Evolutionary conservation across 164 flowering plant species (phyloP).

Genomic region (Sedum album): DNA sequence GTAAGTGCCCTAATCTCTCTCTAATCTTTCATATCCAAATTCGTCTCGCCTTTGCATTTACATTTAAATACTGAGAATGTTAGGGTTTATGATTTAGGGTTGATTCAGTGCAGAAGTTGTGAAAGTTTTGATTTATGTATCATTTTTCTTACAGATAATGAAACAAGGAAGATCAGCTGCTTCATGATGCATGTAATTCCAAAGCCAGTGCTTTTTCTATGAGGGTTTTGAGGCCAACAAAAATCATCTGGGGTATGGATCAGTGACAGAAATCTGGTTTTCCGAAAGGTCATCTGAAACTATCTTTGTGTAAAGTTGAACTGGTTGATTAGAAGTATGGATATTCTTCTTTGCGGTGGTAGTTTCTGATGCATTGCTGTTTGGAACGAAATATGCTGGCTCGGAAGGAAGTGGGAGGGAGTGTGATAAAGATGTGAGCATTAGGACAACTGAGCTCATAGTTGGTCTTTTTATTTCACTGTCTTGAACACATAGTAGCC

Average conservation of each 20-base stretch:
- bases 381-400: conserved; percentile 18
- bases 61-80: no score
- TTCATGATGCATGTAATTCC: no score
- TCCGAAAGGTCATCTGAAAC: neutral
- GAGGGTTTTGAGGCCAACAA: neutral
- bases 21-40: no score
- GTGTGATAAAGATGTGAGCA: conserved; percentile 20
- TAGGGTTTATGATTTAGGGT: no score
- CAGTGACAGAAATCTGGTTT: conserved; percentile 4
- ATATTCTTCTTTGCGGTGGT: neutral
- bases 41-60: no score
- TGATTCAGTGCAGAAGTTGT: no score
- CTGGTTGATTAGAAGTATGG: neutral
- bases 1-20: no score
- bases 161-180: no score
- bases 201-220: neutral
- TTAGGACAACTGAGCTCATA: conserved; percentile 23
- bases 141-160: no score
- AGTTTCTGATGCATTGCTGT: neutral
- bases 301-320: neutral
- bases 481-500: conserved; percentile 30
- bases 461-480: conserved; percentile 22
- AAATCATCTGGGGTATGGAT: conserved; percentile 10
- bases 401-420: conserved; percentile 16
- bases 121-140: no score